Conservation (phyloP, 352 stramenopile species). For the Phytophthora syringae region DNA sequence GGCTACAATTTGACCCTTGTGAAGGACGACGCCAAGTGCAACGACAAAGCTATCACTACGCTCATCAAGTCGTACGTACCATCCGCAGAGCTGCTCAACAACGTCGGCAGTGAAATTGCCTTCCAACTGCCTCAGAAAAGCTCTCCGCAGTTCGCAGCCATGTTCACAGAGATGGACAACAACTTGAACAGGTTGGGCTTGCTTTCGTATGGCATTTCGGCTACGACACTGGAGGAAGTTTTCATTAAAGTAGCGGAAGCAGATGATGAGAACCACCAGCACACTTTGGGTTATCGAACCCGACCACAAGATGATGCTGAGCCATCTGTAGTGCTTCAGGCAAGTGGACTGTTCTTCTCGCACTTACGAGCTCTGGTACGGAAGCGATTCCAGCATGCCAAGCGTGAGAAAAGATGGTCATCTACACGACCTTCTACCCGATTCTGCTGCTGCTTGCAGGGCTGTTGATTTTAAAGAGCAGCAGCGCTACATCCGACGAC, state of each 20-base stretch:
- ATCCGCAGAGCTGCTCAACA: slow-evolving; percentile 51
- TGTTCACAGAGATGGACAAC: slow-evolving; percentile 69
- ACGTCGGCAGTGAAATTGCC: slow-evolving; percentile 74
- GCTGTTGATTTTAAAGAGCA: slow-evolving; percentile 46
- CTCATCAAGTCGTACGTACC: slow-evolving; percentile 44
- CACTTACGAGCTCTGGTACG: slow-evolving; percentile 49
- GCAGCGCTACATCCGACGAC: slow-evolving; percentile 37
- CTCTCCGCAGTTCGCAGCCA: slow-evolving; percentile 47
- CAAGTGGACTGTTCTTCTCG: slow-evolving; percentile 21
- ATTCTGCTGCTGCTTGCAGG: slow-evolving; percentile 53
- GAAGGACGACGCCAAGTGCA: slow-evolving; percentile 44
- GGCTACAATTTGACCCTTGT: slow-evolving; percentile 72
- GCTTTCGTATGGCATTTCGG: slow-evolving; percentile 69
- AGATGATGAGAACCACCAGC: slow-evolving; percentile 43
- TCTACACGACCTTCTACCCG: slow-evolving; percentile 56
- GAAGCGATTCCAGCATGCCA: slow-evolving; percentile 55
- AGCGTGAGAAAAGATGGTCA: slow-evolving; percentile 50
- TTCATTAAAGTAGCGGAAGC: slow-evolving; percentile 74
- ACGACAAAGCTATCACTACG: slow-evolving; percentile 21
- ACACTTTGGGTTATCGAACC: slow-evolving; percentile 30
- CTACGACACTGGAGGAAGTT: slow-evolving; percentile 81
- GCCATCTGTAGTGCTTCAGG: slow-evolving; percentile 4
- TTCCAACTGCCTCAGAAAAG: slow-evolving; percentile 64
- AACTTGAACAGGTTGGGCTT: slow-evolving; percentile 38
- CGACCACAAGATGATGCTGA: slow-evolving; percentile 2